A percentile compares a stretch with the other conserved stretches of the same genome.
These are phyloP conservation scores for Fraxinus anomala DNA, from an alignment of 257 asterid species.

Conservation along the genomic window DNA sequence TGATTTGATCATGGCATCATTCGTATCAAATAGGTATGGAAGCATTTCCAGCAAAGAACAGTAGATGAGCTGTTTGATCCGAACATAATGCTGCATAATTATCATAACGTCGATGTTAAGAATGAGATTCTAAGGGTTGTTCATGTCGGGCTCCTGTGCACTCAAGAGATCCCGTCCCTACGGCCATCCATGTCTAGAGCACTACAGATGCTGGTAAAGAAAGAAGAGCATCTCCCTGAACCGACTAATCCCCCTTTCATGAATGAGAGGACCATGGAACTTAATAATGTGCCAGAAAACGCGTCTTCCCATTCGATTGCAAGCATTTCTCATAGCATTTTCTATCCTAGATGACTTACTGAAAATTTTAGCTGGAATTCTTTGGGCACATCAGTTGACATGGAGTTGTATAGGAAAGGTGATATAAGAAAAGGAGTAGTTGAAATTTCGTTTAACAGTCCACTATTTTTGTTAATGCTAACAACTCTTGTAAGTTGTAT, in stretches of 20 bases:
- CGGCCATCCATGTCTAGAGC: constrained; percentile 74
- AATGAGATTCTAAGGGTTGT: constrained; percentile 52
- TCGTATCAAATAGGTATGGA: constrained; percentile 56
- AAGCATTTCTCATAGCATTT: constrained; percentile 57
- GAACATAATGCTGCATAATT: constrained; percentile 50
- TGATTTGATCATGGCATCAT: neutral
- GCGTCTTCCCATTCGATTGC: constrained; percentile 43
- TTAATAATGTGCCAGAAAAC: constrained; percentile 34
- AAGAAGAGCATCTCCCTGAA: constrained; percentile 58
- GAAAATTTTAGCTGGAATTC: neutral
- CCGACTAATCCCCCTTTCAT: constrained; percentile 74
- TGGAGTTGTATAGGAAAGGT: neutral
- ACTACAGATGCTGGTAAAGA: constrained; percentile 58
- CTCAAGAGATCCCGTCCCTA: constrained; percentile 58
- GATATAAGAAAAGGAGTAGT: neutral
- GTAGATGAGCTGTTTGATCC: constrained; percentile 64
- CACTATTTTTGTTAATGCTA: neutral
- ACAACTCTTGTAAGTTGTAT: constrained; percentile 36
- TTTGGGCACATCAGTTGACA: neutral
- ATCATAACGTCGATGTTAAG: constrained; percentile 33
- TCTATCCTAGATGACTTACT: constrained; percentile 58
- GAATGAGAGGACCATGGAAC: constrained; percentile 63
- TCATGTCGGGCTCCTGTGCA: constrained; percentile 71
- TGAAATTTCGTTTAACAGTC: neutral
- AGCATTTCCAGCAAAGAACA: constrained; percentile 53